Base-by-base conservation (phyloP, 2,329 filamentous ascomycete genomes). In the Alternaria consortialis region DNA sequence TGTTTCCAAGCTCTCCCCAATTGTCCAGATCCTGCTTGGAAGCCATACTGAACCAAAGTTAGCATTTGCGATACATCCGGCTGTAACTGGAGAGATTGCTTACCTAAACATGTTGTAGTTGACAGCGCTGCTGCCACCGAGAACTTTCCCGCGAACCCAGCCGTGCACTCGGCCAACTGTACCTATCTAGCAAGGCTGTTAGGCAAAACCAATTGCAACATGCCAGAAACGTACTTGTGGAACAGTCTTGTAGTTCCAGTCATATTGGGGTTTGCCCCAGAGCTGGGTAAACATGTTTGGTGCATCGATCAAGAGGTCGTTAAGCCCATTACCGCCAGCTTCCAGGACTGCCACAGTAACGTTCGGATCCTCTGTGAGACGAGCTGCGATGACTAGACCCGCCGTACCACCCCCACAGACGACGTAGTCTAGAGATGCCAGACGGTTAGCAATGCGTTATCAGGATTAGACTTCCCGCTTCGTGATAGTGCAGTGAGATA, bases 1-100 rank as follows among this genome's bases (percentile, higher is more conserved):
- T 58, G 52, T 80, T 81, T 4, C 79, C 79, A 15, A 80, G 62
- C 57, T 75, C 66, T n/a, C 58, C 75, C 80, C 80, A 82, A 3
- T 79, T 77, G 62, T 82, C 73, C 11, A 76, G 53, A 34, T 74
- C 72, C 46, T 74, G 68, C 29, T 63, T 52, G 1, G 73, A 75
- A 5, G 69, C 70, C 70, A 71, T 72, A 29, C 62, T 67, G 39
- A 67, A 5, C 8, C 9, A 17, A 23, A 15, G 36, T 56, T n/a
- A 56, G 27, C 13, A 40, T 29, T 11, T 3, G 2, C 9, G 17
- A 11, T 23, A 40, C 9, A 6, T 20, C 9, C 17, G 7, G 1
- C 4, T 20, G 12, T 3, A 27, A 11, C 5, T 31, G 43, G 5
- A 5, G 17, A 3, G 8, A 42, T 17, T 12, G 25, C 7, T 36